These are phyloP conservation scores for Mycosarcoma maydis DNA, from an alignment of 1,284 basidiomycete genomes.

Conservation along the genomic window DNA sequence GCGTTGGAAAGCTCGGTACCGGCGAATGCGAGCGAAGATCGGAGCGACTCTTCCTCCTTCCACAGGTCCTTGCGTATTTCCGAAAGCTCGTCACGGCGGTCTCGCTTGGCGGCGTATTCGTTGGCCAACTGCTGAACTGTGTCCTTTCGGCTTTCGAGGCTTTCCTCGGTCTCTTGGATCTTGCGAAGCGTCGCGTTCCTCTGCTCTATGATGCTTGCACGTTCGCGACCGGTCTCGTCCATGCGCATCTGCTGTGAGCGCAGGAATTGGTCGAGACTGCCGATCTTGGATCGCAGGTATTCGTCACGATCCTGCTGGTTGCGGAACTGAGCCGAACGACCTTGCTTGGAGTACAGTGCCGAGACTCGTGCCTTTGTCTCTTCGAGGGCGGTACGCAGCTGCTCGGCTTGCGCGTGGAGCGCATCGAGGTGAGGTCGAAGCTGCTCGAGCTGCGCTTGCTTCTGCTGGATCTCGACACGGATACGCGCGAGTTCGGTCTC, in stretches of 20 bases:
- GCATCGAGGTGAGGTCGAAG: slow-evolving; percentile 77
- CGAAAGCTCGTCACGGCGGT: slow-evolving; percentile 65
- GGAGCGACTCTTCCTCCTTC: slow-evolving; percentile 77
- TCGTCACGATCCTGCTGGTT: slow-evolving; percentile 58
- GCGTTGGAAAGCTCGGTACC: slow-evolving; percentile 81
- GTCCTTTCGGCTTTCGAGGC: slow-evolving; percentile 72
- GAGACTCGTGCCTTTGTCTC: slow-evolving; percentile 54
- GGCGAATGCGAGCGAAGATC: slow-evolving; percentile 80
- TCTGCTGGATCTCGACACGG: slow-evolving; percentile 38
- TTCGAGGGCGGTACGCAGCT: slow-evolving; percentile 72
- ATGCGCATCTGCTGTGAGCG: slow-evolving; percentile 39
- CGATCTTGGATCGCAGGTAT: slow-evolving; percentile 54
- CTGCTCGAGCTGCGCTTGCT: slow-evolving; percentile 59
- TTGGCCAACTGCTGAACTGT: slow-evolving; percentile 40
- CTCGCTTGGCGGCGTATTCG: slow-evolving; percentile 51
- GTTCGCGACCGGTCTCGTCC: slow-evolving; percentile 39
- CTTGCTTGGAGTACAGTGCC: slow-evolving; percentile 61
- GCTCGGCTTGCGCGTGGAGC: slow-evolving; percentile 73
- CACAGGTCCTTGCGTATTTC: slow-evolving; percentile 71
- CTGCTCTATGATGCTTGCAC: slow-evolving; percentile 25
- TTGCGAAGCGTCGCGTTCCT: slow-evolving; percentile 70
- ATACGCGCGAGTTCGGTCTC: slow-evolving; percentile 73
- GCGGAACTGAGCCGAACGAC: slow-evolving; percentile 58
- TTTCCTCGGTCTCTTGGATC: slow-evolving; percentile 76
- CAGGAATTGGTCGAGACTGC: slow-evolving; percentile 41